Evolutionary conservation across 768 basidiomycete genomes (phyloP), one percentile per base, ranked within the genome.

Genomic region (Lactarius evosmus): DNA sequence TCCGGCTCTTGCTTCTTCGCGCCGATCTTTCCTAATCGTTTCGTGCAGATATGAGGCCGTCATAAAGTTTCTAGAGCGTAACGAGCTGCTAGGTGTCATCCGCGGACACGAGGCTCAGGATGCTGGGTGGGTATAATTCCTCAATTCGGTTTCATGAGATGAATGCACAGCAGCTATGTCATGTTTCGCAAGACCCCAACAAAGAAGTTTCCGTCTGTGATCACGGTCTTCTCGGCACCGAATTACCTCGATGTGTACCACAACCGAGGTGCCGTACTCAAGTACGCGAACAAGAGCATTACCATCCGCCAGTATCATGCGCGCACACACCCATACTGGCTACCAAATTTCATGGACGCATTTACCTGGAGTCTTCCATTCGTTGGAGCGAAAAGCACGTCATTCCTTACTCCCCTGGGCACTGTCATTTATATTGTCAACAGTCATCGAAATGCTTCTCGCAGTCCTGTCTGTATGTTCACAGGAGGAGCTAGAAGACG

Each of bases 321-420:
- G n/a, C 75, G 75, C n/a, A 80, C 83, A 41, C 85, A 86, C 66
- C 85, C 85, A 8, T 98, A 98, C 74, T 98, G 96, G 96, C 78
- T 99, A 59, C 97, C 97, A 4, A 99, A 99, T 75, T 99, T 99
- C 72, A 98, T 98, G 95, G 96, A 98, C 70, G 95, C 95, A 27
- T 99, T 99, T 73, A 98, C 97, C 0, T 99, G 97, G 97, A 92
- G 89, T 79, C 76, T 99, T 63, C 97, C 97, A 0, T 98, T 98
- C 72, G 97, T 99, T 7, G 97, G 95, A 67, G 91, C 95, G 76
- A 98, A 99, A 78, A 98, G 96, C 93, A 69, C 68, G 85, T 79
- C 36, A 16, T 44, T 25, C n/a, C 22, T 34, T 56, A 17, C 53
- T 25, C 16, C 58, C 12, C 50, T 17, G 32, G 5, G 14, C 34